Evolutionary conservation across 2,329 filamentous ascomycete species (phyloP), one percentile per base, ranked within the genome.

Genomic region (Seiridium cupressi): DNA sequence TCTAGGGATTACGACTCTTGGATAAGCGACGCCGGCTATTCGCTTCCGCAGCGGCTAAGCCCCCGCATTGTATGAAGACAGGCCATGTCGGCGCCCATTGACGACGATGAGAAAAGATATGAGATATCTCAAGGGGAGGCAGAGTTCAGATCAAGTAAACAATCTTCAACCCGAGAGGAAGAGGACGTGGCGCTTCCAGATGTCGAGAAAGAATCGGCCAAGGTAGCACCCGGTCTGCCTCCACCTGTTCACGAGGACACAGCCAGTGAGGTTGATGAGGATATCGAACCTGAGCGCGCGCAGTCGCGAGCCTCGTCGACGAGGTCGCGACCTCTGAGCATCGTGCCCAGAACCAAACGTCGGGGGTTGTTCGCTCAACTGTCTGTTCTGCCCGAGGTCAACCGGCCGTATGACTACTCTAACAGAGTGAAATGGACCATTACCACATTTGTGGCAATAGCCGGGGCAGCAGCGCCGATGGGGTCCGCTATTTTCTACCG

Each of bases 401-500:
- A 91, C 51, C 81, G 88, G 38, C 90, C 93, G 0, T 87, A 88
- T 61, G 84, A 91, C 55, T 96, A 97, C 70, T 77, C 82, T 9
- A 84, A 85, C 40, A 83, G 77, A 55, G 91, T 85, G 11, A 97
- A 97, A 85, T 97, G 93, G 93, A 83, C 85, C 62, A 87, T 97
- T 64, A 96, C 93, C 0, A 79, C 86, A 42, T 84, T 94, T 53
- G 85, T 97, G 51, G 89, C 92, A 1, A 70, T 93, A 13, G 92
- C 92, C 3, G 92, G 86, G 1, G 87, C 89, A 11, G 90, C 86
- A 0, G 92, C 90, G 1, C 93, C 93, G 0, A 86, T 97, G 77
- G 93, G 93, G 1, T 93, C 90, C 35, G 85, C 89, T 1, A 93
- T 97, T 58, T 87, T 97, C 60, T 89, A 94, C 66, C 92, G 89